A percentile compares a stretch with the other conserved stretches of the same genome.
These are phyloP conservation scores for Pezicula neosporulosa DNA, from an alignment of 2,329 filamentous ascomycete genomes.

Conservation along the genomic window DNA sequence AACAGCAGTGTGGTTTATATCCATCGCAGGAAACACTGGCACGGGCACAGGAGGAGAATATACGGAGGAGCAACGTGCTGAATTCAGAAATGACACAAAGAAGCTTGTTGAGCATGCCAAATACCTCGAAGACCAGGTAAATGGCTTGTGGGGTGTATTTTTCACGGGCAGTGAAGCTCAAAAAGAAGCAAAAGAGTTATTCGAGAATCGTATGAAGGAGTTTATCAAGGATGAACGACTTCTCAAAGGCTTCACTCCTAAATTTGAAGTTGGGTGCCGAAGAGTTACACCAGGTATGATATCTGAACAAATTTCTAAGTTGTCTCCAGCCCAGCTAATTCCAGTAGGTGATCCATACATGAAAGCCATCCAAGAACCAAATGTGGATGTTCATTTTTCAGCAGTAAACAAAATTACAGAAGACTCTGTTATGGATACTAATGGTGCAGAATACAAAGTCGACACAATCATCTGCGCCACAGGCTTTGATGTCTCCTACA, in stretches of 20 bases:
- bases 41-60: slow-evolving; percentile 41
- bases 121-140: slow-evolving; percentile 34
- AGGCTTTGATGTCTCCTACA: slow-evolving; percentile 28
- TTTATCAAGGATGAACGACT: slow-evolving; percentile 47
- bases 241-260: slow-evolving; percentile 33
- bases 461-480: slow-evolving; percentile 35
- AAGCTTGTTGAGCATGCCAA: slow-evolving; percentile 19
- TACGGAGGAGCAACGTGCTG: slow-evolving; percentile 35
- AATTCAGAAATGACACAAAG: slow-evolving; percentile 37
- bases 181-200: slow-evolving; percentile 31
- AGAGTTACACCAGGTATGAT: slow-evolving; percentile 36
- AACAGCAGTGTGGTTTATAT: slow-evolving; percentile 43
- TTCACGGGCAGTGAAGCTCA: slow-evolving; percentile 39
- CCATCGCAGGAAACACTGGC: slow-evolving; percentile 42
- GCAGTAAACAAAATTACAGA: slow-evolving; percentile 40
- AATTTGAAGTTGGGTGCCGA: slow-evolving; percentile 40
- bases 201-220: slow-evolving; percentile 42
- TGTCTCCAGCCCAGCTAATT: neutral
- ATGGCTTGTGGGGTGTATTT: slow-evolving; percentile 42
- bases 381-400: slow-evolving; percentile 48
- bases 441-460: slow-evolving; percentile 28
- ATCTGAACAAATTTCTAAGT: slow-evolving; percentile 14
- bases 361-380: slow-evolving; percentile 43
- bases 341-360: slow-evolving; percentile 44
- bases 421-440: slow-evolving; percentile 38